Evolutionary conservation across 192 early-diverging fungal genomes (phyloP), one percentile per base, ranked within the genome.

Genomic region (Kickxella alabastrina): DNA sequence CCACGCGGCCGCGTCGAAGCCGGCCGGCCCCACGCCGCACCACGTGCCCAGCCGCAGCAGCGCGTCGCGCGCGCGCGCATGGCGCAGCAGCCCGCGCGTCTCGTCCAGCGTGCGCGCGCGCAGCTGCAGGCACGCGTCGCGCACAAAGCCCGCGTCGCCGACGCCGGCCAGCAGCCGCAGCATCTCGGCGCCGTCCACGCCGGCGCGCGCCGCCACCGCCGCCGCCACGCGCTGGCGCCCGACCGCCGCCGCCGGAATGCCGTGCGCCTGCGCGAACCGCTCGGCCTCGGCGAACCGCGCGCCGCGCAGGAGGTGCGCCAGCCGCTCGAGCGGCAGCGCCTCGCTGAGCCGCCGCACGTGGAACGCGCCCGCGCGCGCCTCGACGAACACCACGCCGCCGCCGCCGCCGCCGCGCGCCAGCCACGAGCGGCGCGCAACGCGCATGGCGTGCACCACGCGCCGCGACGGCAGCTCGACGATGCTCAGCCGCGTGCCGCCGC

Each of bases 1-100:
- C 84, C 84, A 85, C 1, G 48, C 55, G 4, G 29, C 63, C 15
- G 24, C 65, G 66, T 59, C 65, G 49, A 62, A 65, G 4, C 15
- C 44, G 21, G 36, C 15, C 9, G 15, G 34, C 43, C 45, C 36
- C 12, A 77, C 10, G 12, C 28, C 35, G 24, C 38, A 38, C 77
- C 77, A 79, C 4, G 77, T 74, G n/a, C 70, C 77, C 0, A 79
- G 62, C 14, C 77, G 61, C 34, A 47, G 65, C 10, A 62, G 23
- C 2, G 54, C 21, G 24, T 65, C 49, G 10, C 10, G 43, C 22
- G 21, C 21, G 27, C 32, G 64, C 34, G 65, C 62, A 35, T 62
- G 38, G 14, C 24, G 40, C 27, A 79, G 46, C 13, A 79, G 47
- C 15, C 29, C 18, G 48, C 40, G 58, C 0, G 59, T 66, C 13